Conservation (phyloP, 225 moss, liverwort and hornwort species). For the Climacium dendroides region DNA sequence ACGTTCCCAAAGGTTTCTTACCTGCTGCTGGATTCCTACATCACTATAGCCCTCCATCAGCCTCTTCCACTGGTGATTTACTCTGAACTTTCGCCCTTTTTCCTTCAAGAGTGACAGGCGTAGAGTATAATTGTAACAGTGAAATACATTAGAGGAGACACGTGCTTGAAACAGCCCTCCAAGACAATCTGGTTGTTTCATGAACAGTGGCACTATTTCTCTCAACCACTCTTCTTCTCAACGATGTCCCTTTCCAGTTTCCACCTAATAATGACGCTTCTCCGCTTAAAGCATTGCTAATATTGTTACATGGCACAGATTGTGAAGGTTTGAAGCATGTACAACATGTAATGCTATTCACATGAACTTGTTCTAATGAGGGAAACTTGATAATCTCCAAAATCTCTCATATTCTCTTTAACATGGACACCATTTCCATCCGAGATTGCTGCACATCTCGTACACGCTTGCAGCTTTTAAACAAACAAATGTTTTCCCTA, state of each 20-base stretch:
- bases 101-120: neutral
- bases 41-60: constrained; percentile 65
- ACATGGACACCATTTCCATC: neutral
- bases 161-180: neutral
- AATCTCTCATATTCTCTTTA: neutral
- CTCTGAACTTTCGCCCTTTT: neutral
- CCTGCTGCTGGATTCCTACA: constrained; percentile 87
- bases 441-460: neutral
- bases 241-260: neutral
- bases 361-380: neutral
- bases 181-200: neutral
- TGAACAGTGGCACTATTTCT: neutral
- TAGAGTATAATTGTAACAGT: neutral
- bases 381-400: neutral
- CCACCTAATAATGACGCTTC: neutral
- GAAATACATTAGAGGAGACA: neutral
- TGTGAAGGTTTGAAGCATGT: neutral
- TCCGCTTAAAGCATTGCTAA: neutral
- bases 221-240: neutral
- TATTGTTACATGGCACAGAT: neutral
- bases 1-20: constrained; percentile 83
- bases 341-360: neutral
- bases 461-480: neutral
- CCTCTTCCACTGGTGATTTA: constrained; percentile 54
- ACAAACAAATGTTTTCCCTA: neutral